Conservation (phyloP, 169 alveolate species). For the Plasmodium adleri region DNA sequence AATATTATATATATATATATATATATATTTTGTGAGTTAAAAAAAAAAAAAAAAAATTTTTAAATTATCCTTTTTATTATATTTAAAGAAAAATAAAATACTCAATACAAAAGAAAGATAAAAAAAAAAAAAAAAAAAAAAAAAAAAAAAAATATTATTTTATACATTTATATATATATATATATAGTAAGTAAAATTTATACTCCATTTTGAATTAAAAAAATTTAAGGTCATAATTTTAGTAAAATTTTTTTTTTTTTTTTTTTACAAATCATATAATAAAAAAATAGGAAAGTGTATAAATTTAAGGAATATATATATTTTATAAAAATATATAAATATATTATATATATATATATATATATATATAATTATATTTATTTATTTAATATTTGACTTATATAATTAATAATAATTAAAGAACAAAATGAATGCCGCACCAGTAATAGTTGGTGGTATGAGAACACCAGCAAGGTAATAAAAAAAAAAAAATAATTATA, state of each 20-base stretch:
- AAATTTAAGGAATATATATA: not conserved
- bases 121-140: no score
- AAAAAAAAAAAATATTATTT: no score
- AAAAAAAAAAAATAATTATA: not conserved
- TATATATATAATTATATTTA: not conserved
- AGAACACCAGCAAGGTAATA: slow-evolving; percentile 66
- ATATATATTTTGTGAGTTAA: not conserved
- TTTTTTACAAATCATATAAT: no score
- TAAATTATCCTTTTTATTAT: no score
- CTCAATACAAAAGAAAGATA: no score
- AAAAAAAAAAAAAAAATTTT: no score
- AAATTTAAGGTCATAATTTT: no score
- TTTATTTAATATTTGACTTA: not conserved
- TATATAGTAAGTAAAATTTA: no score
- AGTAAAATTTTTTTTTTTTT: no score
- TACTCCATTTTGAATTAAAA: no score
- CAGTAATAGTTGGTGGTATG: slow-evolving; percentile 69
- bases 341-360: not conserved
- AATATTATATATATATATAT: slow-evolving; percentile 8
- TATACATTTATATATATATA: no score
- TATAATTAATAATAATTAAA: not conserved
- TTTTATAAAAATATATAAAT: not conserved
- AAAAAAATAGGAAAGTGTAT: not conserved
- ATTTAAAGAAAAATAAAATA: no score
- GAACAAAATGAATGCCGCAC: slow-evolving; percentile 38